Conservation (phyloP, 208 protist genomes). For the Wallacemonas collosoma region DNA sequence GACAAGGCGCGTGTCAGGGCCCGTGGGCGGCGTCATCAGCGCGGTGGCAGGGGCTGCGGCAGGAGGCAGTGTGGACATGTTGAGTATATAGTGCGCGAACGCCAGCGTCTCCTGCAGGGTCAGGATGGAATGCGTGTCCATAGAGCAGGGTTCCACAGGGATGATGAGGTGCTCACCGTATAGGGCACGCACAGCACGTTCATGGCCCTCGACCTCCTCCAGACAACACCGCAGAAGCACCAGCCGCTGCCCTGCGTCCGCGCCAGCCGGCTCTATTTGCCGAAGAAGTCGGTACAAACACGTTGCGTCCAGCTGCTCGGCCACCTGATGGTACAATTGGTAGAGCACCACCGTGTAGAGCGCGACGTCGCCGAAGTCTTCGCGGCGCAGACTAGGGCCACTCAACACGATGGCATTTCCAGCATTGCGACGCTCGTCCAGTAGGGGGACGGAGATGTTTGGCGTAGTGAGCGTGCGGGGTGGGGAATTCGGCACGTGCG, state of each 20-base stretch:
- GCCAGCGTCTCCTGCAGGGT: slow-evolving; percentile 8
- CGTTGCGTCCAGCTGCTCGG: background rate
- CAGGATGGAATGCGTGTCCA: background rate
- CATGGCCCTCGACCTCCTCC: background rate
- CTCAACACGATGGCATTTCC: background rate
- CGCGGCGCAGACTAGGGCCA: background rate
- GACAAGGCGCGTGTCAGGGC: no score
- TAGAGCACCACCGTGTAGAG: slow-evolving; percentile 19
- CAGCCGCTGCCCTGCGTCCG: background rate
- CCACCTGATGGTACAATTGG: slow-evolving; percentile 12
- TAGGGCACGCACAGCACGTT: slow-evolving; percentile 1
- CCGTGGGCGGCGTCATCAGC: no score
- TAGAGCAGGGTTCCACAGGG: background rate
- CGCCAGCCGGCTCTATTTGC: slow-evolving; percentile 9
- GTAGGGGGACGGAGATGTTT: background rate
- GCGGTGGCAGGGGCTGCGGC: no score
- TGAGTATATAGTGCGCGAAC: slow-evolving; percentile 9
- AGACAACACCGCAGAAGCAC: slow-evolving; percentile 13
- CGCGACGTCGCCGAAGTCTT: slow-evolving; percentile 8
- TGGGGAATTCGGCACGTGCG: background rate
- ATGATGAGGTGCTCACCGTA: slow-evolving; percentile 11
- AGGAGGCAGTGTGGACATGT: background rate
- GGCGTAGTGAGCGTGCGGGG: no score
- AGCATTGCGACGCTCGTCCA: background rate
- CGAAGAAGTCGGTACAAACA: slow-evolving; percentile 7